Conservation (phyloP, 2,329 filamentous ascomycete species). For the Sporothrix luriei region DNA sequence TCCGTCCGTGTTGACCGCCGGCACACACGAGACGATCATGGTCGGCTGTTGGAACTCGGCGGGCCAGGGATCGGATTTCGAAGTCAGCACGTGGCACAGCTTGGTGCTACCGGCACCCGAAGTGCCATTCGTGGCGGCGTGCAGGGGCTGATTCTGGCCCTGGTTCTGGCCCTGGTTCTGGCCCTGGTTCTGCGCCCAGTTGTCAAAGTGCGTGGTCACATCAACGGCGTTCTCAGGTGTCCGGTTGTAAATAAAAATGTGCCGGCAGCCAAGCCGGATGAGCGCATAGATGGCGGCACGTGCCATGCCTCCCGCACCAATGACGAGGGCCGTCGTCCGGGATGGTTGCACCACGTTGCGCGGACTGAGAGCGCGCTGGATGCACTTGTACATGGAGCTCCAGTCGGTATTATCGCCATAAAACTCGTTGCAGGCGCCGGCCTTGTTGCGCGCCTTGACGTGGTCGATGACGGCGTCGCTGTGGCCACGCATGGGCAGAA, state of each 20-base stretch:
- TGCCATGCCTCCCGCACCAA: slow-evolving; percentile 71
- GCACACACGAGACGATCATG: slow-evolving; percentile 72
- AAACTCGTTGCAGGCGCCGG: slow-evolving; percentile 63
- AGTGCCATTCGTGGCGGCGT: slow-evolving; percentile 31
- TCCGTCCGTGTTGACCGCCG: slow-evolving; percentile 63
- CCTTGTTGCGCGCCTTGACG: slow-evolving; percentile 60
- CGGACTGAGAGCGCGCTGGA: slow-evolving; percentile 69
- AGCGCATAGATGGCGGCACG: slow-evolving; percentile 73
- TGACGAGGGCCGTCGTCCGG: slow-evolving; percentile 58
- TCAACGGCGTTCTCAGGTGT: slow-evolving; percentile 62
- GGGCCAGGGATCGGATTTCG: slow-evolving; percentile 65
- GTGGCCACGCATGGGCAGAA: slow-evolving; percentile 65
- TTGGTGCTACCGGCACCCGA: slow-evolving; percentile 34
- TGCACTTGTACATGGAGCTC: slow-evolving; percentile 54
- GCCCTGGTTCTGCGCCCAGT: slow-evolving; percentile 47
- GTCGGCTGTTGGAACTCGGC: slow-evolving; percentile 63
- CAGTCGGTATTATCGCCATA: slow-evolving; percentile 59
- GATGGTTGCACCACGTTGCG: slow-evolving; percentile 61
- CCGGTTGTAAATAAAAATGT: slow-evolving; percentile 72
- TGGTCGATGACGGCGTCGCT: slow-evolving; percentile 50
- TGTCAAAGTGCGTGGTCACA: slow-evolving; percentile 69
- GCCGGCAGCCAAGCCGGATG: slow-evolving; percentile 70
- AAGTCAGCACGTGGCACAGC: slow-evolving; percentile 59
- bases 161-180: slow-evolving; percentile 30
- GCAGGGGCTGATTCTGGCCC: neutral